phyloP scores from a whole-genome alignment of 2,329 filamentous ascomycete species.

The Alternaria gaisen region DNA sequence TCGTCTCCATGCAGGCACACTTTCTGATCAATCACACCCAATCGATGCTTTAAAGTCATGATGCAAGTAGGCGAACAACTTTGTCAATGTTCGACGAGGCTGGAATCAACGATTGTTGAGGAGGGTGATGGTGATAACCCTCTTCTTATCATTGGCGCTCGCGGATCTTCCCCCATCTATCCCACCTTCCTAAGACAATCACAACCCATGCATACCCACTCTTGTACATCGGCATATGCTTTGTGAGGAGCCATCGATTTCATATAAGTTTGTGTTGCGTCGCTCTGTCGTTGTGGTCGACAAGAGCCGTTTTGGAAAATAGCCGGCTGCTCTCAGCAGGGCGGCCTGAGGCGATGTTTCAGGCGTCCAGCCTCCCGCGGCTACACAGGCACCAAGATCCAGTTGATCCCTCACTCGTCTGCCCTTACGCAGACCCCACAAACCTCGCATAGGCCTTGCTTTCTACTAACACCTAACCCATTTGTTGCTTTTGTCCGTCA shows the following conservation, averaged over 20 bases:
- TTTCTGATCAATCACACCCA: conserved; percentile 42
- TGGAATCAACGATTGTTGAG: background rate
- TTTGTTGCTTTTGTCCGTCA: background rate
- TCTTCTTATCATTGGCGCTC: background rate
- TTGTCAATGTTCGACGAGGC: background rate
- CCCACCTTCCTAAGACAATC: background rate
- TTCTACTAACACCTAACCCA: background rate
- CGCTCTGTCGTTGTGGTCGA: background rate
- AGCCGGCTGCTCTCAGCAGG: conserved; percentile 1
- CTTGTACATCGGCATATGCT: background rate
- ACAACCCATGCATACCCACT: background rate
- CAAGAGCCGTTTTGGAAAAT: background rate
- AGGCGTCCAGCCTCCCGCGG: conserved; percentile 12
- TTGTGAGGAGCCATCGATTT: fast-evolving
- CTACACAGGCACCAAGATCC: background rate
- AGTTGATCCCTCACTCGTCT: background rate
- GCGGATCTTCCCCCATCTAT: background rate
- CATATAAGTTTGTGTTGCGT: background rate
- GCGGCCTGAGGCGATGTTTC: conserved; percentile 6
- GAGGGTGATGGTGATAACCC: background rate
- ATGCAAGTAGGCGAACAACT: background rate
- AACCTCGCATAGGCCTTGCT: background rate
- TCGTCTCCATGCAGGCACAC: conserved; percentile 53
- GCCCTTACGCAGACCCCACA: background rate
- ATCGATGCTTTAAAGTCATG: conserved; percentile 19